These are phyloP conservation scores for Xylaria scruposa DNA, from an alignment of 495 filamentous ascomycete species.

Conservation along the genomic window DNA sequence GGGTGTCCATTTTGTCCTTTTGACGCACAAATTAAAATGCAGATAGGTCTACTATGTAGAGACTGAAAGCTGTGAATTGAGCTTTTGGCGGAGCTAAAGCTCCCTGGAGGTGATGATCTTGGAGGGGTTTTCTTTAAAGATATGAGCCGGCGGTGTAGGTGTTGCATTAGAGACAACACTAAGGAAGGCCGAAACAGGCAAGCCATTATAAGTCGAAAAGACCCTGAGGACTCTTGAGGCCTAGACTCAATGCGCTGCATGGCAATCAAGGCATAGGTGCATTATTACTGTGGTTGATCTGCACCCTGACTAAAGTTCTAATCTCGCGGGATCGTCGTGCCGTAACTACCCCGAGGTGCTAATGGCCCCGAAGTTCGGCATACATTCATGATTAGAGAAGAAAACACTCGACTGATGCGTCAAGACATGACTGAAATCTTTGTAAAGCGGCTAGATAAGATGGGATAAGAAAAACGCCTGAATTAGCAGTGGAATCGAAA, in stretches of 20 bases:
- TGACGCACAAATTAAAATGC: background rate
- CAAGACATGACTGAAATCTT: background rate
- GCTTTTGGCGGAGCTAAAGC: background rate
- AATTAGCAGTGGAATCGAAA: slow-evolving; percentile 1
- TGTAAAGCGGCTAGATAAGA: background rate
- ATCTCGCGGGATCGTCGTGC: slow-evolving; percentile 15
- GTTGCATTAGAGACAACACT: background rate
- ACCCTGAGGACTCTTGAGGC: slow-evolving; percentile 4
- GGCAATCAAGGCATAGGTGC: slow-evolving; percentile 23
- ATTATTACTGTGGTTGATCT: slow-evolving; percentile 15
- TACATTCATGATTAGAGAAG: background rate
- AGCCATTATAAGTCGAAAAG: slow-evolving; percentile 5
- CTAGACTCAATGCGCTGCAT: slow-evolving; percentile 24
- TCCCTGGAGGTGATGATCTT: slow-evolving; percentile 8
- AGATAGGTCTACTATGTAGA: too few species aligned
- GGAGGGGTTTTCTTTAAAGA: background rate
- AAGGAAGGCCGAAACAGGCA: slow-evolving; percentile 17
- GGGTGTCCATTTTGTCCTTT: background rate
- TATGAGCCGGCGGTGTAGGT: slow-evolving; percentile 22
- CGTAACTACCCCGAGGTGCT: background rate
- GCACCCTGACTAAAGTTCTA: background rate
- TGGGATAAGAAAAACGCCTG: background rate
- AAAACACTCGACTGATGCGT: background rate
- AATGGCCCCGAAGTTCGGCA: background rate
- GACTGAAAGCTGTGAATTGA: background rate